Percentiles rank a stretch among this genome's conserved stretches.
phyloP scores from a whole-genome alignment of 768 basidiomycete species.

The Boletales sp. region DNA sequence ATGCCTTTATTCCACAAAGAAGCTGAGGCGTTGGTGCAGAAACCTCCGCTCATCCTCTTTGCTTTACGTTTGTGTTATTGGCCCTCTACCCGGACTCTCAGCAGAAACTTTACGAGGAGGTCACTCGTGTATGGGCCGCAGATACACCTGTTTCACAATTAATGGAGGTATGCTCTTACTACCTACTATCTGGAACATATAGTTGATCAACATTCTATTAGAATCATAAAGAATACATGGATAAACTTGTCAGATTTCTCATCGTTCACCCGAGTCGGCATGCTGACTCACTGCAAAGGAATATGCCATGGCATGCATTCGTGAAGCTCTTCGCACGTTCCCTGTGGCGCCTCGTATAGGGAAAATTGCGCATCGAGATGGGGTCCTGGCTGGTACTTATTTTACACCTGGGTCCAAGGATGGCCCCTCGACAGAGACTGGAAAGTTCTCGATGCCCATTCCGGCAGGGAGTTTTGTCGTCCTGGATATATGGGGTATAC shows the following conservation, averaged over 20 bases:
- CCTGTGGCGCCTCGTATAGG: constrained; percentile 36
- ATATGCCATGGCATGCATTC: constrained; percentile 41
- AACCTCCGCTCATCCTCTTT: constrained; percentile 44
- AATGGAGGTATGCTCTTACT: constrained; percentile 25
- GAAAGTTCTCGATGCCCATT: constrained; percentile 34
- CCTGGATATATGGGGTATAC: constrained; percentile 41
- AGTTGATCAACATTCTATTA: constrained; percentile 9
- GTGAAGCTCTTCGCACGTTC: constrained; percentile 45
- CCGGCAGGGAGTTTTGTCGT: constrained; percentile 37
- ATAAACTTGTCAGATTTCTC: constrained; percentile 31
- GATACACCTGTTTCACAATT: constrained; percentile 24
- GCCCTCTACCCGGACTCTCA: constrained; percentile 52
- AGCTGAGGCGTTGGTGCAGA: constrained; percentile 30
- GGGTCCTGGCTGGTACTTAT: constrained; percentile 30
- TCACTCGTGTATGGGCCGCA: constrained; percentile 37
- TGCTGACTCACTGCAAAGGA: constrained; percentile 26
- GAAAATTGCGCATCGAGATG: constrained; percentile 35
- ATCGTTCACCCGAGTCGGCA: neutral
- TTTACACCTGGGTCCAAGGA: constrained; percentile 29
- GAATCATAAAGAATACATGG: constrained; percentile 39
- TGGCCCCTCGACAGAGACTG: constrained; percentile 15
- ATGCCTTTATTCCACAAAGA: neutral
- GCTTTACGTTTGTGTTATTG: constrained; percentile 41
- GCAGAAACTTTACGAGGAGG: constrained; percentile 42
- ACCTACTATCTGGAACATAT: neutral